Evolutionary conservation across 2,329 filamentous ascomycete genomes (phyloP).

Genomic region (Plenodomus tracheiphilus): DNA sequence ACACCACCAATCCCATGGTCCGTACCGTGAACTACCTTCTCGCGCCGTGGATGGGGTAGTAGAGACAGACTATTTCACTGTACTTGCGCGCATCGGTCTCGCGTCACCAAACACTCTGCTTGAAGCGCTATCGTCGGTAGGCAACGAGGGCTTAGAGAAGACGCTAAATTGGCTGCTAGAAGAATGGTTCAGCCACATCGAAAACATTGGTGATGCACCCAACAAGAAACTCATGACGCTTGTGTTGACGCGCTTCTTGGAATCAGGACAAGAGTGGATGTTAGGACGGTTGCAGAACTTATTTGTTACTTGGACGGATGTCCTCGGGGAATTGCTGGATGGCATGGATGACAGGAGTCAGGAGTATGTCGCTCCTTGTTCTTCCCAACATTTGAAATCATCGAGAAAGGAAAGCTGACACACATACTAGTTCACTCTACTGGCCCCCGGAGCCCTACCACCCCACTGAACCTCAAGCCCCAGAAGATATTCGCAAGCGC

Average conservation of each 20-base stretch:
- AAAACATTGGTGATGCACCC: slow-evolving; percentile 66
- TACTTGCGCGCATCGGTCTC: slow-evolving; percentile 77
- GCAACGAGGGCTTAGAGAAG: slow-evolving; percentile 30
- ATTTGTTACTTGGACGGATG: slow-evolving; percentile 74
- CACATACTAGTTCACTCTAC: slow-evolving; percentile 45
- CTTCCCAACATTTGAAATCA: no score
- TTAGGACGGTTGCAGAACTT: slow-evolving; percentile 70
- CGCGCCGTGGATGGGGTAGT: slow-evolving; percentile 73
- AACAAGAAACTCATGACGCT: slow-evolving; percentile 73
- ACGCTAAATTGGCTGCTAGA: slow-evolving; percentile 55
- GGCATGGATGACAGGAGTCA: slow-evolving; percentile 54
- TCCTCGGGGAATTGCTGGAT: slow-evolving; percentile 68
- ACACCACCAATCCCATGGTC: slow-evolving; percentile 79
- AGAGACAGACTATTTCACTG: slow-evolving; percentile 81
- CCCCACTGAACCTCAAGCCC: slow-evolving; percentile 43
- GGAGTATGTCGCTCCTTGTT: slow-evolving; percentile 31
- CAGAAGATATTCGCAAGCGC: slow-evolving; percentile 52
- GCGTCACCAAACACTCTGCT: slow-evolving; percentile 72
- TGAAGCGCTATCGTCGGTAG: slow-evolving; percentile 51
- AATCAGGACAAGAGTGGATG: slow-evolving; percentile 63
- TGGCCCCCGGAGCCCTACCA: slow-evolving; percentile 42
- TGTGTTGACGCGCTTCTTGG: slow-evolving; percentile 71
- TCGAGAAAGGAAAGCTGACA: slow-evolving; percentile 1
- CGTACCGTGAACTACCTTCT: slow-evolving; percentile 64
- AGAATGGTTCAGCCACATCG: slow-evolving; percentile 69